phyloP scores from a whole-genome alignment of 148 eudicot species.

The Chenopodium album region DNA sequence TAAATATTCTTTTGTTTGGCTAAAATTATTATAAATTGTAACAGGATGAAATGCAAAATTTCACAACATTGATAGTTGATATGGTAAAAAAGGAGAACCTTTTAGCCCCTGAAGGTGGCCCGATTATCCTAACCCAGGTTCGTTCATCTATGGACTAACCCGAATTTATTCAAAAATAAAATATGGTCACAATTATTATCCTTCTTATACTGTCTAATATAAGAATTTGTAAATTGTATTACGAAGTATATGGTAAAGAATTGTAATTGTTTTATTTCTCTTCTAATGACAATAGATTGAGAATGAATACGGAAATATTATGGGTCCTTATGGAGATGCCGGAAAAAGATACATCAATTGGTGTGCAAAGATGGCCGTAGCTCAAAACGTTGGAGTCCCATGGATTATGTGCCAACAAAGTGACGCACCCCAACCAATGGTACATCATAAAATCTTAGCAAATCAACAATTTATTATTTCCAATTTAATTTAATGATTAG shows the following conservation, averaged over 20 bases:
- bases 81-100: conserved; percentile 54
- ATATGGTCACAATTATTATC: background rate
- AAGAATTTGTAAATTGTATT: background rate
- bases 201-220: background rate
- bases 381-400: conserved; percentile 50
- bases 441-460: conserved; percentile 2
- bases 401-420: conserved; percentile 73
- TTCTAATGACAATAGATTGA: conserved; percentile 42
- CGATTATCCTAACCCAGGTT: conserved; percentile 67
- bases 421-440: conserved; percentile 59
- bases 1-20: background rate
- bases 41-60: conserved; percentile 61
- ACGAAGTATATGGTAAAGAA: no score
- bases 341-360: conserved; percentile 50
- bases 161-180: no score
- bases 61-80: conserved; percentile 52
- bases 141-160: background rate
- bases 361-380: conserved; percentile 55
- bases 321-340: conserved; percentile 38
- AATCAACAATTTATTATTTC: background rate
- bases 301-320: conserved; percentile 64
- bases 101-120: conserved; percentile 70
- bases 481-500: background rate
- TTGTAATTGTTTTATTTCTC: no score
- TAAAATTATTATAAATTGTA: conserved; percentile 1